Evolutionary conservation across 2,329 filamentous ascomycete genomes (phyloP), one percentile per base, ranked within the genome.

Genomic region (Blastomyces parvus): DNA sequence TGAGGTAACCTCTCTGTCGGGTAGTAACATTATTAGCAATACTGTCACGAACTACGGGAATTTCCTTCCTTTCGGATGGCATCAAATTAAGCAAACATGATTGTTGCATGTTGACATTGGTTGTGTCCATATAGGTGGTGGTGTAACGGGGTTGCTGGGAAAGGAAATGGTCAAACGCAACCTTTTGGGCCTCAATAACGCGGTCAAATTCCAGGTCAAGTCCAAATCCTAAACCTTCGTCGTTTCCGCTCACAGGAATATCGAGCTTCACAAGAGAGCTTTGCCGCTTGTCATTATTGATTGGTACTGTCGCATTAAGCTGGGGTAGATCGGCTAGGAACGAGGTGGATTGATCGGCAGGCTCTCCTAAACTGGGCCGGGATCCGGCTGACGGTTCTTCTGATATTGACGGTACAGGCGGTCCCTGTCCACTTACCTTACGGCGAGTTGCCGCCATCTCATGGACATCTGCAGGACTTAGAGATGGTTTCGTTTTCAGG

Each of bases 111-210:
- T 62, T 58, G 46, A 30, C 56, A 44, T 46, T 48, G 25, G 55
- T 13, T 27, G 25, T 60, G 25, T 58, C 42, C 27, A 58, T 46
- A 14, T 38, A 17, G 38, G 61, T 14, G 14, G n/a, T 22, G 25
- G n/a, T 58, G 53, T 56, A 30, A 46, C n/a, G 64, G 66, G 72
- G 69, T 65, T 73, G 66, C 68, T 74, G 71, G 69, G 74, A 74
- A 70, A 78, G 74, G 69, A 78, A 76, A 69, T 75, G 72, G 66
- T 78, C 71, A 74, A 83, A 84, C 79, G 81, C 80, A 83, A 97
- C 92, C 91, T 97, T 97, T 88, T 97, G 92, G 74, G 88, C 84
- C 79, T 97, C 91, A 70, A 97, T 95, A 63, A 97, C 90, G 65
- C 93, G 86, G 71, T 97, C 91, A 76, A 97, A 97, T 74, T 97